These are phyloP conservation scores for Penicillium bialowiezense DNA, from an alignment of 495 filamentous ascomycete species.

Conservation along the genomic window DNA sequence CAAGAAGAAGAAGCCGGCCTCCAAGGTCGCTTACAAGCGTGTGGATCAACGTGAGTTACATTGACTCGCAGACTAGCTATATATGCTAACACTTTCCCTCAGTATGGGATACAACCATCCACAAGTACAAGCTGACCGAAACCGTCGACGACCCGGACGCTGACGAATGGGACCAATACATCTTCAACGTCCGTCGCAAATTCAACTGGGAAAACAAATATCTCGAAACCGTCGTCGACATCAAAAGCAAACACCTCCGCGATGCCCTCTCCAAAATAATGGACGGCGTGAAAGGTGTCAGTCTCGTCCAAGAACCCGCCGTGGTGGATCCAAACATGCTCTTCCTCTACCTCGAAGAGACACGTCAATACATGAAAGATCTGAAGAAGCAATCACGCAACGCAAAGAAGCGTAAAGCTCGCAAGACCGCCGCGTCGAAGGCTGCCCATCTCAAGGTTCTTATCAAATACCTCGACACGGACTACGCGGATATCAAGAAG, in stretches of 20 bases:
- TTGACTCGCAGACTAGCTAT: neutral
- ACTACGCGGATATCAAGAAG: constrained; percentile 76
- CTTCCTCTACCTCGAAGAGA: constrained; percentile 82
- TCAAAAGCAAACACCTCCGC: constrained; percentile 78
- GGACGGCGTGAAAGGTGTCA: constrained; percentile 79
- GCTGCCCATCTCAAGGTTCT: constrained; percentile 72
- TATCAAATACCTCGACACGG: constrained; percentile 75
- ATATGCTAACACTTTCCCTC: neutral
- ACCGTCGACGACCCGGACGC: constrained; percentile 68
- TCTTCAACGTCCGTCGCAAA: constrained; percentile 81
- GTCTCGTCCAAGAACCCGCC: constrained; percentile 76
- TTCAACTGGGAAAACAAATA: constrained; percentile 91
- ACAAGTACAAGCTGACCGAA: constrained; percentile 80
- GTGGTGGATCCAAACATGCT: constrained; percentile 81
- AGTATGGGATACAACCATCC: constrained; percentile 75
- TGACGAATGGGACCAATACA: constrained; percentile 78
- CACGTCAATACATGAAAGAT: constrained; percentile 62
- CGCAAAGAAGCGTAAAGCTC: constrained; percentile 65
- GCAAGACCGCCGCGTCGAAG: constrained; percentile 53
- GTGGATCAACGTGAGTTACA: constrained; percentile 67
- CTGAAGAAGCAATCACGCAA: constrained; percentile 58
- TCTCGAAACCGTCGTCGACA: constrained; percentile 72
- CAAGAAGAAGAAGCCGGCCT: constrained; percentile 50
- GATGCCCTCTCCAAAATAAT: constrained; percentile 72
- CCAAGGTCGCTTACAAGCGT: constrained; percentile 77